A percentile compares a stretch with the other conserved stretches of the same genome.
Conservation (phyloP, 148 eudicot species). For the Camellia japonica region DNA sequence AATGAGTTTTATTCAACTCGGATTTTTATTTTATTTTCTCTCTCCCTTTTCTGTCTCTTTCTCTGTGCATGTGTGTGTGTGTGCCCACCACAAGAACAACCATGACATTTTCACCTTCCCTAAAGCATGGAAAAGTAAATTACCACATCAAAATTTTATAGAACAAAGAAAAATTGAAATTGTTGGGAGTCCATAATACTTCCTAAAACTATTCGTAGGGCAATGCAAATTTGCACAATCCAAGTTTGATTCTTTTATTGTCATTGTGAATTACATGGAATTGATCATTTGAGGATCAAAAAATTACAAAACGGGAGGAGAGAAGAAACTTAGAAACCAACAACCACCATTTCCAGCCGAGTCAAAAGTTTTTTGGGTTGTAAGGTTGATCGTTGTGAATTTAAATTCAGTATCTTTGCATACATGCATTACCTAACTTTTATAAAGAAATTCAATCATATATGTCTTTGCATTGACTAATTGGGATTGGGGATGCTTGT, state of each 20-base stretch:
- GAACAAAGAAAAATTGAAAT: background rate
- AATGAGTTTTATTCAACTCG: background rate
- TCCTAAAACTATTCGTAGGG: background rate
- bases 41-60: too few species aligned
- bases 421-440: background rate
- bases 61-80: too few species aligned
- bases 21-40: too few species aligned
- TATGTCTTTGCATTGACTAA: background rate
- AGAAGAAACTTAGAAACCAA: background rate
- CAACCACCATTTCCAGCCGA: background rate
- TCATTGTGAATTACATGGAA: background rate
- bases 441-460: background rate
- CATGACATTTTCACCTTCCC: background rate
- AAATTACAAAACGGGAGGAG: background rate
- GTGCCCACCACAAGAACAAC: background rate
- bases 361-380: background rate
- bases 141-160: background rate
- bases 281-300: background rate
- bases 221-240: background rate
- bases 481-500: background rate
- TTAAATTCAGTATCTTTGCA: background rate
- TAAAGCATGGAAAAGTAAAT: background rate
- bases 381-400: background rate
- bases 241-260: background rate
- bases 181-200: background rate